These are phyloP conservation scores for Mycosarcoma mackinlayi DNA, from an alignment of 1,284 basidiomycete genomes.

Conservation along the genomic window DNA sequence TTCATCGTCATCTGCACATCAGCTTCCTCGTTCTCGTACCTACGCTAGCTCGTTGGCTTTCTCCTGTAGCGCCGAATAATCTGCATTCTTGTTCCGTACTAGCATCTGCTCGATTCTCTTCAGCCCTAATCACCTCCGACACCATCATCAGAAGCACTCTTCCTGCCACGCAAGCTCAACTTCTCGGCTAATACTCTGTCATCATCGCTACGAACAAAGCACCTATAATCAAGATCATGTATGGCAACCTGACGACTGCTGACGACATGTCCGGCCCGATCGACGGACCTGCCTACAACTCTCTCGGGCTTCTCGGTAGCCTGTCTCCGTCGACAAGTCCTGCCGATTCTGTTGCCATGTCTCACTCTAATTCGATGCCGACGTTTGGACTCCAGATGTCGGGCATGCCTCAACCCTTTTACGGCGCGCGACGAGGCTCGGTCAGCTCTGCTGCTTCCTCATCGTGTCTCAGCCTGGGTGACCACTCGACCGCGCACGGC, in stretches of 20 bases:
- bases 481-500: conserved; percentile 17
- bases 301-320: conserved; percentile 43
- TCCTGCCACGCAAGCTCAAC: no score
- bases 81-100: not conserved
- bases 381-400: conserved; percentile 12
- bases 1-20: conserved; percentile 1
- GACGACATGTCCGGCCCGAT: conserved; percentile 1
- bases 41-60: conserved; percentile 6
- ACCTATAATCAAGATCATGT: conserved; percentile 33
- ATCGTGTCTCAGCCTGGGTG: conserved; percentile 38
- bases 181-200: no score
- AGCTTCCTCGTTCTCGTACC: not conserved
- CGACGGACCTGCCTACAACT: conserved; percentile 30
- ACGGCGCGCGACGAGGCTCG: conserved; percentile 32
- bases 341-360: conserved; percentile 30
- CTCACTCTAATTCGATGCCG: conserved; percentile 43
- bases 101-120: conserved; percentile 7
- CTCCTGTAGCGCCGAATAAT: no score
- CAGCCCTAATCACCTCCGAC: conserved; percentile 12
- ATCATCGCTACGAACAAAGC: no score
- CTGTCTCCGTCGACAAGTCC: conserved; percentile 24
- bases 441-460: conserved; percentile 44
- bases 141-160: conserved; percentile 1
- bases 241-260: conserved; percentile 14
- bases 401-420: conserved; percentile 17